phyloP scores from a whole-genome alignment of 352 stramenopile genomes.

The Pelagophyceae sp. region DNA sequence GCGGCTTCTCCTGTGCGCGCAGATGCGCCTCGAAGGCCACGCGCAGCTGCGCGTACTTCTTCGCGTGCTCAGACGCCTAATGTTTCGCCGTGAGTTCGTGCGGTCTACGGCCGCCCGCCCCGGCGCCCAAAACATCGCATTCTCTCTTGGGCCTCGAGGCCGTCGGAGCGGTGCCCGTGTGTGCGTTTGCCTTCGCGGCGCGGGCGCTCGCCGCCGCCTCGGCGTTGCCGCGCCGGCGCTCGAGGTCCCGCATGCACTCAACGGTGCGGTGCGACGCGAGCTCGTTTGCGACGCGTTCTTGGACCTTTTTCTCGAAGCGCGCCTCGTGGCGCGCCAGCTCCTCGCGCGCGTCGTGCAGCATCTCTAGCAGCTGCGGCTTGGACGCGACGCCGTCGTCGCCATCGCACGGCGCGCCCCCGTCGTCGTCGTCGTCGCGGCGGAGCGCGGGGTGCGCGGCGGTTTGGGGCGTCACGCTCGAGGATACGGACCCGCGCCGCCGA shows the following conservation, averaged over 20 bases:
- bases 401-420: neutral
- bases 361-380: neutral
- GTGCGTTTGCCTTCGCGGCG: too few relatives aligned
- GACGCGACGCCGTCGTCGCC: neutral
- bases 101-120: too few relatives aligned
- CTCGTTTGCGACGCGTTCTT: neutral
- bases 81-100: too few relatives aligned
- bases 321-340: neutral
- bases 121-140: too few relatives aligned
- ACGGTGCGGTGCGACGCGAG: constrained; percentile 19
- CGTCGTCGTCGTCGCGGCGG: neutral
- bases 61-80: neutral
- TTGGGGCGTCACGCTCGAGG: too few relatives aligned
- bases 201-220: too few relatives aligned
- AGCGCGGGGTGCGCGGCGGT: too few relatives aligned
- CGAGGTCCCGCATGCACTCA: constrained; percentile 25
- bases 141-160: too few relatives aligned
- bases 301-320: neutral
- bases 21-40: constrained; percentile 18
- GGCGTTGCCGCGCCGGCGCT: neutral
- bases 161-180: too few relatives aligned
- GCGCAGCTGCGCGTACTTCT: neutral
- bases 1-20: neutral
- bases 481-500: too few relatives aligned
- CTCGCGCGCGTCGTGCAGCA: neutral